Evolutionary conservation across 2,329 filamentous ascomycete species (phyloP).

Genomic region (Seiridium cupressi): DNA sequence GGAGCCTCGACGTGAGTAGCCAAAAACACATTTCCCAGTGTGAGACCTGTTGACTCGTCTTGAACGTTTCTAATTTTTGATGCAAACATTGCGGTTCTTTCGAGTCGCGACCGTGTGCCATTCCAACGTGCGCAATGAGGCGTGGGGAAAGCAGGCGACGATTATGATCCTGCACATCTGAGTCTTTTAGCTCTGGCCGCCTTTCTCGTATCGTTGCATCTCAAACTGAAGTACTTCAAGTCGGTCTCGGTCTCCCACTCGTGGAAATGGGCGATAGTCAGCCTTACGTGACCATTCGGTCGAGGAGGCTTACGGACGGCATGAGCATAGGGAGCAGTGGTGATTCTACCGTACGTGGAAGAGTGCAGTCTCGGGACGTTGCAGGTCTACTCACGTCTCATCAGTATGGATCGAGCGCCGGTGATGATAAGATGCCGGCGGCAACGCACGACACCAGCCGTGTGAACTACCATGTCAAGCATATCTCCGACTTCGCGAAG

Average conservation of each 20-base stretch:
- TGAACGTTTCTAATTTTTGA: neutral
- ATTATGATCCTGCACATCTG: neutral
- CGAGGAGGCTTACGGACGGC: conserved; percentile 43
- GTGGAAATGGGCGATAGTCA: conserved; percentile 38
- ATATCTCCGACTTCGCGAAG: conserved; percentile 52
- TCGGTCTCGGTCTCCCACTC: neutral
- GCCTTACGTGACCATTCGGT: conserved; percentile 53
- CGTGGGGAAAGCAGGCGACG: neutral
- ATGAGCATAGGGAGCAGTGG: conserved; percentile 42
- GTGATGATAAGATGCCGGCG: conserved; percentile 34
- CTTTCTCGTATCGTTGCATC: neutral
- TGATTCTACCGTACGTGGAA: conserved; percentile 46
- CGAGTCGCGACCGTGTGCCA: neutral
- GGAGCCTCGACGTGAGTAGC: neutral
- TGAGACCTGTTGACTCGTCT: neutral
- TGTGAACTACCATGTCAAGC: conserved; percentile 57
- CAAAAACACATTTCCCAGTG: neutral
- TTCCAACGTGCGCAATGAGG: neutral
- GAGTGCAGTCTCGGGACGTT: conserved; percentile 21
- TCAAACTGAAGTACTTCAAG: neutral
- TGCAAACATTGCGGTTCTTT: neutral
- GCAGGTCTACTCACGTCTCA: conserved; percentile 30
- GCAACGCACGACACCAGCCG: conserved; percentile 58
- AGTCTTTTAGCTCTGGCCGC: neutral
- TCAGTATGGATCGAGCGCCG: conserved; percentile 43